A percentile compares a stretch with the other conserved stretches of the same genome.
These are phyloP conservation scores for sweet orange (Citrus sinensis) DNA, from an alignment of 345 rosid species.

Conservation along the genomic window DVS_A1.0 CM039164.1:18137501-18138000, in stretches of 20 bases:
- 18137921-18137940: slow-evolving; percentile 85
- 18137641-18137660: background rate
- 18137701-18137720: background rate
- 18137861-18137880: background rate
- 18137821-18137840: background rate
- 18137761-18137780: background rate
- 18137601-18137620: background rate
- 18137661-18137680: background rate
- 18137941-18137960: slow-evolving; percentile 79
- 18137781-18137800: background rate
- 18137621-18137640: background rate
- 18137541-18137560: background rate
- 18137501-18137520: background rate
- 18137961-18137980: slow-evolving; percentile 88
- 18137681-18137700: background rate
- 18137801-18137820: background rate
- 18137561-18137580: background rate
- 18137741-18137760: background rate
- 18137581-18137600: background rate
- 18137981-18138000: slow-evolving; percentile 58
- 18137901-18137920: slow-evolving; percentile 96
- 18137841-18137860: background rate
- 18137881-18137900: slow-evolving; percentile 12
- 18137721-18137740: too few relatives aligned
- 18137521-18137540: background rate